Evolutionary conservation across 2,329 filamentous ascomycete species (phyloP), one percentile per base, ranked within the genome.

Genomic region (Fusarium graminum): DNA sequence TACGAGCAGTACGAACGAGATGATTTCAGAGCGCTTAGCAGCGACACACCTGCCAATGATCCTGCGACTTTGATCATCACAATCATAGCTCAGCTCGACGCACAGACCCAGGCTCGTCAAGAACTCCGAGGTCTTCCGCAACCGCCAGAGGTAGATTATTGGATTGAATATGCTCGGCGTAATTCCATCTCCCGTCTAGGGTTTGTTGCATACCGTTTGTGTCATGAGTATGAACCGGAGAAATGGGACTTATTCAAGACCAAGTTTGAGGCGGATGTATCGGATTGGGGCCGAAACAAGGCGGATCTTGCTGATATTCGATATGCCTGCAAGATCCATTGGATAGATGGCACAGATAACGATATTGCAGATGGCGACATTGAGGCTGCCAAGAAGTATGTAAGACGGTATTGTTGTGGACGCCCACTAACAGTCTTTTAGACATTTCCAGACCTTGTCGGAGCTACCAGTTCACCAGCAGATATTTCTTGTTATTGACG

Each of bases 181-280:
- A 13, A 7, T 2, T 8, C 17, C 2, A 11, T 22, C 2, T 13
- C 2, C 4, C 10, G 16, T 0, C 3, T 50, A 6, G 39, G 42
- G 0, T 63, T 52, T 12, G 71, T 74, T 0, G 69, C 64, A 1
- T 76, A 74, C 25, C 66, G 73, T 0, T 8, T 68, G 1, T 71
- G 56, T 19, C 59, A 74, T 28, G 41, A 22, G 2, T 65, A 71
- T 22, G 62, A 46, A 7, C 51, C 68, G 13, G 63, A 67, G 6
- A 60, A 67, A 16, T 76, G 74, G 74, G 57, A 66, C 4, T 26
- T 47, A 6, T 76, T 75, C 25, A 71, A 65, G 25, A 28, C 32
- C 4, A 74, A 59, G 9, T 73, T 76, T 7, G 70, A 74, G 16
- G 53, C 63, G 0, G 73, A 76, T 16, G 38, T 68, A 0, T 51